A percentile compares a stretch with the other conserved stretches of the same genome.
Evolutionary conservation across 257 asterid species (phyloP).

Genomic region (Capsicum baccatum): DNA sequence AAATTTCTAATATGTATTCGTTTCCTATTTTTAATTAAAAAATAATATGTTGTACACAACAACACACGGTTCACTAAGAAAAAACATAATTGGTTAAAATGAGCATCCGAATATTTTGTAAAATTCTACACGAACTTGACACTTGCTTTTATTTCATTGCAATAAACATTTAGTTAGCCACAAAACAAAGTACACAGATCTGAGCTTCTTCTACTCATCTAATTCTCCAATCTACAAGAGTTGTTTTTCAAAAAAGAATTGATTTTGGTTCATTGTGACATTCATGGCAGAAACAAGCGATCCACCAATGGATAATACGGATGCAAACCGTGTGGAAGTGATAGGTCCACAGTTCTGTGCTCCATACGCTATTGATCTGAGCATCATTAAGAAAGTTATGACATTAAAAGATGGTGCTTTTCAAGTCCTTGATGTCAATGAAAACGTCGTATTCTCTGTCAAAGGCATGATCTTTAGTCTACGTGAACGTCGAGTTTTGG

Average conservation of each 20-base stretch:
- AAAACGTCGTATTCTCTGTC: slow-evolving; percentile 63
- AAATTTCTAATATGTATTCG: neutral
- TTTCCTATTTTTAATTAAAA: neutral
- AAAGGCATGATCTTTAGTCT: slow-evolving; percentile 67
- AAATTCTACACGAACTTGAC: neutral
- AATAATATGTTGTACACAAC: neutral
- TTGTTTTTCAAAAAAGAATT: neutral
- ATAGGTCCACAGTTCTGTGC: slow-evolving; percentile 75
- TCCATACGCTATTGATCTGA: slow-evolving; percentile 67
- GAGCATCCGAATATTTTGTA: neutral
- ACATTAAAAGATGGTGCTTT: slow-evolving; percentile 64
- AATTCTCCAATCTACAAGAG: neutral
- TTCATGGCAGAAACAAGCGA: neutral
- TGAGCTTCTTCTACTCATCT: neutral
- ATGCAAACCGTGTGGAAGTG: slow-evolving; percentile 44
- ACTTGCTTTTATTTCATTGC: neutral
- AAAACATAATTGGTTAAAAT: neutral
- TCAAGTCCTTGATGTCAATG: slow-evolving; percentile 63
- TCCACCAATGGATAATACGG: neutral
- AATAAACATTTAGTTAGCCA: neutral
- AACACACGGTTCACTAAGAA: neutral
- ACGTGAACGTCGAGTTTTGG: slow-evolving; percentile 72
- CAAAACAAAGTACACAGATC: neutral
- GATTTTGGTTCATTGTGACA: neutral
- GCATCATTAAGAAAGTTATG: slow-evolving; percentile 61